Evolutionary conservation across 2,329 filamentous ascomycete species (phyloP), one percentile per base, ranked within the genome.

Genomic region (Fusarium duplospermum): DNA sequence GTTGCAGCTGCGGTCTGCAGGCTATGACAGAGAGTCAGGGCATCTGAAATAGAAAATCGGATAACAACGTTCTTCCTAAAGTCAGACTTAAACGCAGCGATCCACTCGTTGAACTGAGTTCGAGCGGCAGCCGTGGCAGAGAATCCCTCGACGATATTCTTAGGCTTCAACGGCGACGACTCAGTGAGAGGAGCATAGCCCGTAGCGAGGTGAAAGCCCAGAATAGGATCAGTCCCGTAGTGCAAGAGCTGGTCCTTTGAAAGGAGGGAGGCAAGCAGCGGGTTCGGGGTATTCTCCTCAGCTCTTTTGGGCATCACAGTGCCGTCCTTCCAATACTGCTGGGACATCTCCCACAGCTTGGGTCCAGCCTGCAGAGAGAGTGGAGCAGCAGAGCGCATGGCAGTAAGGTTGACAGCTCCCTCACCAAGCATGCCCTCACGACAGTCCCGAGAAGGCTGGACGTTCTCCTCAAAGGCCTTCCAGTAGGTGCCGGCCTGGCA

Each of bases 201-300:
- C 1, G 84, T 80, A 3, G 88, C 87, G n/a, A 91, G 82, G 78
- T 92, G 89, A 66, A 88, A 92, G 1, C 89, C 86, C 7, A 87
- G 75, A 0, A 90, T 70, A 0, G 90, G 89, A 67, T 91, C 83
- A 5, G 83, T 84, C 6, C 81, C 83, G 75, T 87, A 86, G 67
- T 88, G 85, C 31, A 91, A 79, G 3, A 81, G 70, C 2, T 81
- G 80, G n/a, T 78, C 69, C 4, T 78, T 69, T 0, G 82, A 83
- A 4, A 85, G 66, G 0, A 82, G n/a, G 69, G 75, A 27, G 3
- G 83, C 80, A 63, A 87, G 85, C 42, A 86, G 77, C 42, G 89
- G 88, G 71, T 89, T 89, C n/a, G 82, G 81, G 2, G 77, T 60
- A 22, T 74, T 71, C 18, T 69, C 64, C 14, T 58, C 52, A 5